Evolutionary conservation across 2,329 filamentous ascomycete genomes (phyloP), one percentile per base, ranked within the genome.

Genomic region (Aspergillus jensenii): DNA sequence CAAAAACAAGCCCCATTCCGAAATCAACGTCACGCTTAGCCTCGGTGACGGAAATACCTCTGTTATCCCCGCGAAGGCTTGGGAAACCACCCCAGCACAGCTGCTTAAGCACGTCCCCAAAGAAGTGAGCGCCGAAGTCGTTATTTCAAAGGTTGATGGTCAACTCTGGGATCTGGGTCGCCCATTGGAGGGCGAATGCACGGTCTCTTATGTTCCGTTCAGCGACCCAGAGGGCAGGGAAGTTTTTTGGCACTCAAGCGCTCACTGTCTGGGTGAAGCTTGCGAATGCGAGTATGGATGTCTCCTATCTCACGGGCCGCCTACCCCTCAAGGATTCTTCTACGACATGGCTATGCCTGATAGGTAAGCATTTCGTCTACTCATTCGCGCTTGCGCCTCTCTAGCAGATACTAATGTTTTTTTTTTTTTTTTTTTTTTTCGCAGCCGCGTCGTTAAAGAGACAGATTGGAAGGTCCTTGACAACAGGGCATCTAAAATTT

Each of bases 221-320:
- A 87, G 91, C 51, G 79, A 89, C 74, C 70, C 74, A 2, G 78
- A 90, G 78, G 93, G 91, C 69, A 93, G 95, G 79, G 91, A 91
- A 74, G 93, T 98, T 56, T 99, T 97, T 80, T 99, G 93, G 93
- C 95, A 98, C 77, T 96, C 91, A 19, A 93, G 89, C 68, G 95
- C 95, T 45, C 95, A 99, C 75, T 88, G 96, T 64, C 85, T 99
- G n/a, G 95, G 95, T 66, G 95, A 98, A 78, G 93, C 93, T 59
- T 90, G 89, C 50, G 95, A 99, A 78, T 85, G 90, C 71, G 85
- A 92, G 68, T 99, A 92, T 72, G 91, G 92, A 59, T 97, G 93
- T 78, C 88, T 90, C 68, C 85, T 97, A 46, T 97, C 92, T 75
- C 96, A 97, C 73, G 95, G 95, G 23, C 95, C 95, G 35, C 95